Conservation (phyloP, 1,139 yeast genomes). For the Taphrina flavorubra region DNA sequence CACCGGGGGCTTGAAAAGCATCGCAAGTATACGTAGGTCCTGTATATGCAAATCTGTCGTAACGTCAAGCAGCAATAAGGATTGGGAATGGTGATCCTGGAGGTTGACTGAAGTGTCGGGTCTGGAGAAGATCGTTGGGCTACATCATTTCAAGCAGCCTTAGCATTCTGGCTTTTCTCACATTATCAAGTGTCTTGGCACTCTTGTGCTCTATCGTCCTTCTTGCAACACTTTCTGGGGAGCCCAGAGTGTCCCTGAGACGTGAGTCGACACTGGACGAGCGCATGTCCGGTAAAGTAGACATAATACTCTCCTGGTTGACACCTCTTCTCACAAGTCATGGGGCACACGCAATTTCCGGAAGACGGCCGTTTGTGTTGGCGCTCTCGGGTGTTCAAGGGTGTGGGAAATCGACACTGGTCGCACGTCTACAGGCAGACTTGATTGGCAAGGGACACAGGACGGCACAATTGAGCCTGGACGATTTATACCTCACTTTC, state of each 20-base stretch:
- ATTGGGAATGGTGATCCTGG: too few relatives aligned
- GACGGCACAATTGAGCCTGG: conserved; percentile 55
- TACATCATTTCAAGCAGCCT: too few relatives aligned
- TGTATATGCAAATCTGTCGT: too few relatives aligned
- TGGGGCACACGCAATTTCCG: not conserved
- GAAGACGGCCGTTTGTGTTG: conserved; percentile 59
- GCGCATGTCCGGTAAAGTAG: conserved; percentile 7
- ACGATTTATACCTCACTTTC: conserved; percentile 80
- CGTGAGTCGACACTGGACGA: not conserved
- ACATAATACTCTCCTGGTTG: conserved; percentile 20
- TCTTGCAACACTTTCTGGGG: not conserved
- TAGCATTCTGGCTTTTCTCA: not conserved
- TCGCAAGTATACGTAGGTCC: too few relatives aligned
- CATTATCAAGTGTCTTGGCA: not conserved
- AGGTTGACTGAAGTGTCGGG: too few relatives aligned
- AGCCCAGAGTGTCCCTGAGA: not conserved
- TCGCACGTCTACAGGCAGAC: conserved; percentile 51
- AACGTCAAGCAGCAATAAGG: too few relatives aligned
- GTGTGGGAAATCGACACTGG: conserved; percentile 78
- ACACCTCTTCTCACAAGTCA: conserved; percentile 13
- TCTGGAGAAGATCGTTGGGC: too few relatives aligned
- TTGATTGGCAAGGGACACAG: conserved; percentile 4
- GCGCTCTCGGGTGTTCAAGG: conserved; percentile 93
- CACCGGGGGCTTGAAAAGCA: too few relatives aligned
- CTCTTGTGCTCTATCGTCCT: conserved; percentile 4